phyloP scores from a whole-genome alignment of 139 green algal genomes.

The Chlorella sorokiniana region DNA sequence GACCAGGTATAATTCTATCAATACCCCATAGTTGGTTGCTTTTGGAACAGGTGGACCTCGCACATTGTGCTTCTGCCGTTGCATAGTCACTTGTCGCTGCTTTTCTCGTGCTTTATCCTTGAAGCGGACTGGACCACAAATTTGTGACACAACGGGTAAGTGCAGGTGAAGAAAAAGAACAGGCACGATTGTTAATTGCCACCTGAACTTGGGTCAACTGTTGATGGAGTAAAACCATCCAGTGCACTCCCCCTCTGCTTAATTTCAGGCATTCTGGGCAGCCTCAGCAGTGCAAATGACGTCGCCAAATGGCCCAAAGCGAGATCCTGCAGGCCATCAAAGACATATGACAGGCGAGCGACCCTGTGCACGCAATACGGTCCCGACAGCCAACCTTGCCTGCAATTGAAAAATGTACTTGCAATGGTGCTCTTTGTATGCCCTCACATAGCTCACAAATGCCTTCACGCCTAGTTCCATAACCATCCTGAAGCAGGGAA shows the following conservation, averaged over 20 bases:
- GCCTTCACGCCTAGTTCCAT: conserved; percentile 91
- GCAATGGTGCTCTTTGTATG: conserved; percentile 99
- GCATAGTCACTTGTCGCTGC: conserved; percentile 68
- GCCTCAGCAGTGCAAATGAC: conserved; percentile 80
- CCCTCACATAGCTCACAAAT: conserved; percentile 94
- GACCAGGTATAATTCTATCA: neutral
- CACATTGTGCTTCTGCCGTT: conserved; percentile 29
- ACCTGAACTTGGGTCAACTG: conserved; percentile 65
- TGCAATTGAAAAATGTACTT: conserved; percentile 88
- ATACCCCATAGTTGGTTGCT: neutral
- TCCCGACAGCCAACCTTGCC: conserved; percentile 25
- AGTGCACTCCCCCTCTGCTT: conserved; percentile 51
- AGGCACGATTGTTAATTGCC: neutral
- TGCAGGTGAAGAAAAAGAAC: neutral
- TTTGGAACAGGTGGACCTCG: neutral
- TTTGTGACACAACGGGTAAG: neutral
- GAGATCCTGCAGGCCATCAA: conserved; percentile 61
- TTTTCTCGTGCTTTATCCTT: conserved; percentile 86
- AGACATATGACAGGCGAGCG: neutral
- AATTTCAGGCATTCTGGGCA: conserved; percentile 94
- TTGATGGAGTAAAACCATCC: conserved; percentile 51
- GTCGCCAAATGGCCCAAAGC: conserved; percentile 77
- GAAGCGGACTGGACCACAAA: conserved; percentile 51
- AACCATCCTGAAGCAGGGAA: conserved; percentile 53
- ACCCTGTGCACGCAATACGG: too few species aligned